Base-by-base conservation (phyloP, 257 asterid genomes). In the Verbena officinalis region DNA sequence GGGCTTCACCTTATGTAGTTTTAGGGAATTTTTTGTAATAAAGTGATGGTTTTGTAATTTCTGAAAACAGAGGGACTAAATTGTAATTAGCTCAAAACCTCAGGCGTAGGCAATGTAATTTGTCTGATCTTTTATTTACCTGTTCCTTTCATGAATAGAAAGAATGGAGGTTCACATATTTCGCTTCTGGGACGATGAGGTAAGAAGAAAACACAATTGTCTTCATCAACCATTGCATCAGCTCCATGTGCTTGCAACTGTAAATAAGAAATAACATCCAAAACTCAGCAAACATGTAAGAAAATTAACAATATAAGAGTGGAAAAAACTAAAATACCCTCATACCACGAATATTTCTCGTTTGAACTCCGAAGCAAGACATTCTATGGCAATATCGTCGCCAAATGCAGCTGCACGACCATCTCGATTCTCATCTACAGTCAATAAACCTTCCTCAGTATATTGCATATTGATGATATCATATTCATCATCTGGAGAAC, bases 191-290 rank as follows among this genome's bases (percentile, higher is more conserved):
- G 97, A 34, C 83, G 82, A 64, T 93, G 97, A 10, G 97, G 97
- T 45, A 93, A 80, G 84, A 93, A 90, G 89, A 93, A 93, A 48
- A 86, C 95, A 53, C 99, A 93, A 51, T 82, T 87, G 20, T 93
- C 97, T 67, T 90, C 96, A 36, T 93, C 96, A 63, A 90, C 99
- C 99, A 93, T 90, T 27, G 96, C 99, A 73, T 93, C 99, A 0
- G 95, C 80, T 74, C 99, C 99, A 70, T 93, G 99, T 15, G 97
- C 99, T 86, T 93, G 99, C 69, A 93, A 81, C 98, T 92, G 79
- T 27, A 38, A 12, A 50, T 45, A 17, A 51, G 50, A 31, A 44
- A 67, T 13, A 60, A 72, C 59, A 9, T 20, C 33, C 39, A 39
- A 17, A 59, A 38, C 44, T 65, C 70, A 71, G 57, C 63, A 45